phyloP scores from a whole-genome alignment of 2,329 filamentous ascomycete species.

The Neurospora sp. region DNA sequence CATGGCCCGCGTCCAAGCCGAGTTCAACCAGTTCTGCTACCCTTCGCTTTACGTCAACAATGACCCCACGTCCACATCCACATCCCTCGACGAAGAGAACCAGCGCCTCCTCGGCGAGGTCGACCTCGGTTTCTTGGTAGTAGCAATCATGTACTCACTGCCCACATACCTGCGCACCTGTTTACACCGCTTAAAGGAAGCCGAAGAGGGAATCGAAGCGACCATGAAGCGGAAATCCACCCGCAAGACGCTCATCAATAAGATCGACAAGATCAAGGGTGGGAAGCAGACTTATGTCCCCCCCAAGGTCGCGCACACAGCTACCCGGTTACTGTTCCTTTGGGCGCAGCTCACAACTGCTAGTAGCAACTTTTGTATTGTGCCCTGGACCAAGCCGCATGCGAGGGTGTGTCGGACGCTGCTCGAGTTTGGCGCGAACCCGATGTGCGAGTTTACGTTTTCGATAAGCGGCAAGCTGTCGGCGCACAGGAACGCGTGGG shows the following conservation, averaged over 20 bases:
- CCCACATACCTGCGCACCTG: background rate
- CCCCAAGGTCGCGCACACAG: background rate
- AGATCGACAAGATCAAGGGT: background rate
- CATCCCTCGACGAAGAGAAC: background rate
- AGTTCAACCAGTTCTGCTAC: background rate
- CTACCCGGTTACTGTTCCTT: background rate
- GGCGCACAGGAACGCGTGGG: background rate
- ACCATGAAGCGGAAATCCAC: background rate
- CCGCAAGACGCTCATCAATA: background rate
- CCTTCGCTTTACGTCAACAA: background rate
- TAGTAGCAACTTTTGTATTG: background rate
- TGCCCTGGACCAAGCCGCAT: background rate
- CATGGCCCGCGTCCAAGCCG: background rate
- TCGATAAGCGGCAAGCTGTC: background rate
- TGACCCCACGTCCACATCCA: background rate
- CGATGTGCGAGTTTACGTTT: background rate
- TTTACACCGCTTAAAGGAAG: background rate
- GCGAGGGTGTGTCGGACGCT: background rate
- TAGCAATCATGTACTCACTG: background rate
- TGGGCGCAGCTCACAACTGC: background rate
- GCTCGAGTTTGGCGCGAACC: background rate
- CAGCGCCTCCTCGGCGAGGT: background rate
- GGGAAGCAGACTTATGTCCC: background rate
- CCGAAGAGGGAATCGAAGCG: background rate
- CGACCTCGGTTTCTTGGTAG: background rate